phyloP scores from a whole-genome alignment of 495 filamentous ascomycete species.

The Tuber melanosporum region DNA sequence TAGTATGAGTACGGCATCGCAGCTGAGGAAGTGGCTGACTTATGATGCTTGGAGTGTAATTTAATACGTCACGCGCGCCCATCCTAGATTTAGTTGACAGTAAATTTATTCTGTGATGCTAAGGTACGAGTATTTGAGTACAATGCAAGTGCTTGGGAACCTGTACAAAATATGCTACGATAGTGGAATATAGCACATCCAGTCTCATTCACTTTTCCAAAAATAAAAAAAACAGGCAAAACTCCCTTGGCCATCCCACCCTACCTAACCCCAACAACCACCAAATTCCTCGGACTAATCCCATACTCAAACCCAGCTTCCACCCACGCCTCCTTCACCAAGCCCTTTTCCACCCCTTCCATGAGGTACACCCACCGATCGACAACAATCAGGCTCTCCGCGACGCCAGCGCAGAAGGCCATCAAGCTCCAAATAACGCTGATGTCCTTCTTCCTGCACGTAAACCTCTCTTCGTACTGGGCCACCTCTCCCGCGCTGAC shows the following conservation, averaged over 20 bases:
- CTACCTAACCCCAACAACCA: slow-evolving; percentile 82
- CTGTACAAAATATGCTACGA: background rate
- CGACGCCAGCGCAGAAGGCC: slow-evolving; percentile 83
- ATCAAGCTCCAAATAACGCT: slow-evolving; percentile 86
- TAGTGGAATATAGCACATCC: background rate
- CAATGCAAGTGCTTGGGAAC: background rate
- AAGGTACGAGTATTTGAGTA: background rate
- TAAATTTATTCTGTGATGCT: background rate
- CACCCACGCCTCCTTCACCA: slow-evolving; percentile 71
- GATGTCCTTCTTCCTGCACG: slow-evolving; percentile 67
- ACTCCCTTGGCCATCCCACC: background rate
- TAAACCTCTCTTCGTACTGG: slow-evolving; percentile 59
- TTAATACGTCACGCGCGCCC: background rate
- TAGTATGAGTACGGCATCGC: background rate
- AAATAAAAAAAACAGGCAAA: background rate
- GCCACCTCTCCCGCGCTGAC: slow-evolving; percentile 58
- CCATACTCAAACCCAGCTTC: slow-evolving; percentile 86
- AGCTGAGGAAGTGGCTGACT: background rate
- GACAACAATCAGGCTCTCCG: slow-evolving; percentile 82
- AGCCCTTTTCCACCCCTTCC: slow-evolving; percentile 48
- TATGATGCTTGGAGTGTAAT: background rate
- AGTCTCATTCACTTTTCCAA: background rate
- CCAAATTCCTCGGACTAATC: slow-evolving; percentile 83
- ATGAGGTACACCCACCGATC: slow-evolving; percentile 85
- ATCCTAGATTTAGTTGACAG: background rate